A percentile compares a stretch with the other conserved stretches of the same genome.
These are phyloP conservation scores for Globisporangium alternatum DNA, from an alignment of 352 stramenopile genomes.

Conservation along the genomic window DNA sequence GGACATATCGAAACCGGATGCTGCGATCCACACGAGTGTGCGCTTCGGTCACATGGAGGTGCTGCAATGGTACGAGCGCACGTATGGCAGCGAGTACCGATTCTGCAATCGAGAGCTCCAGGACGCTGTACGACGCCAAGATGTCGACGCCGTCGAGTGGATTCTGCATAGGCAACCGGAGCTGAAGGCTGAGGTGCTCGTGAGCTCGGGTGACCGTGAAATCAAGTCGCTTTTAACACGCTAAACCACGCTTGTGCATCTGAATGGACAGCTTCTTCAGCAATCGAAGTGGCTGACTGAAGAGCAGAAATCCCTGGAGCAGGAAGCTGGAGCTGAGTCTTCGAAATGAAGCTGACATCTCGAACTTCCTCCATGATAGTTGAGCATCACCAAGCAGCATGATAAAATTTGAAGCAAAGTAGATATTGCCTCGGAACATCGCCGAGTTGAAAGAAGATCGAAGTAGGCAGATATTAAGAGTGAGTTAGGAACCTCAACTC, in stretches of 20 bases:
- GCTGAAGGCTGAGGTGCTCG: neutral
- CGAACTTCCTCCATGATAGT: too few species aligned
- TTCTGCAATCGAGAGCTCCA: neutral
- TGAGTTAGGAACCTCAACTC: too few species aligned
- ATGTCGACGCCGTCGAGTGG: neutral
- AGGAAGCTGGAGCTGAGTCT: too few species aligned
- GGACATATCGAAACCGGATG: neutral
- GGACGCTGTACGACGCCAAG: neutral
- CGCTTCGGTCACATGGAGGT: neutral
- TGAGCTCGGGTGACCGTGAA: neutral
- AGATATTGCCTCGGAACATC: too few species aligned
- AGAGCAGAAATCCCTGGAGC: too few species aligned
- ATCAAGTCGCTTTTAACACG: neutral
- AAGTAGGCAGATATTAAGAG: too few species aligned
- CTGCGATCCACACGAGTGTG: slow-evolving; percentile 1
- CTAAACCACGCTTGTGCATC: neutral
- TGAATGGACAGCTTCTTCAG: neutral
- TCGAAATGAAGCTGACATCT: too few species aligned
- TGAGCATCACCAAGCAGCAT: too few species aligned
- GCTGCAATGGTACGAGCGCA: slow-evolving; percentile 3
- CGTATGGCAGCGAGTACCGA: neutral
- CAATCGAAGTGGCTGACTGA: too few species aligned
- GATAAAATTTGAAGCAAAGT: too few species aligned
- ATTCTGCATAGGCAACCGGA: slow-evolving; percentile 14
- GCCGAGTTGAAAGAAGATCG: too few species aligned